A percentile compares a stretch with the other conserved stretches of the same genome.
Conservation (phyloP, 2,329 filamentous ascomycete genomes). For the Pestalotiopsis fici region DNA sequence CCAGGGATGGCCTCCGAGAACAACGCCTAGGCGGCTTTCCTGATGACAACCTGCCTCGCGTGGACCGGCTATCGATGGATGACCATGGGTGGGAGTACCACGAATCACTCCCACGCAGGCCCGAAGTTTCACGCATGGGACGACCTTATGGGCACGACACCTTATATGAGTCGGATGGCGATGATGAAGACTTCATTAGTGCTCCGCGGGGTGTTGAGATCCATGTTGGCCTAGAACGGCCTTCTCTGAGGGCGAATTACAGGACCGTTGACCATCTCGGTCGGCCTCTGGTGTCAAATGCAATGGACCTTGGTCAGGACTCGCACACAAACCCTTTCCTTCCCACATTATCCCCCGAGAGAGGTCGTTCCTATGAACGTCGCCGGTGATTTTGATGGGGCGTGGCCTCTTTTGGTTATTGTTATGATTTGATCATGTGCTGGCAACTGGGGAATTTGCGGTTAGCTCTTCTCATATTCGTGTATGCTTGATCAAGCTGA, state of each 20-base stretch:
- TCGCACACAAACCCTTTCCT: background rate
- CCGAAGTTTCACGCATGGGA: background rate
- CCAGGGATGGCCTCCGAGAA: background rate
- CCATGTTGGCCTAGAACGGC: background rate
- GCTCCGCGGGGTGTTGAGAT: background rate
- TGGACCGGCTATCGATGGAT: conserved; percentile 1
- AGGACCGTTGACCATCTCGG: background rate
- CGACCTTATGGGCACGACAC: background rate
- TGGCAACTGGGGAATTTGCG: background rate
- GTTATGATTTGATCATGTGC: background rate
- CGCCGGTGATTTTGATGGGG: background rate
- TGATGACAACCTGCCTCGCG: background rate
- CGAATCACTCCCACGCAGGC: background rate
- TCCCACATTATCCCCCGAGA: background rate
- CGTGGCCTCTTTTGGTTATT: background rate
- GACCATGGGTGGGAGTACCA: background rate
- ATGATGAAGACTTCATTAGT: background rate
- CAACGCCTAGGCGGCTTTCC: background rate
- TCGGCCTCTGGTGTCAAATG: background rate
- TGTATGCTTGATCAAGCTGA: background rate
- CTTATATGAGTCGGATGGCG: background rate
- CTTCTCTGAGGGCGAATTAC: background rate
- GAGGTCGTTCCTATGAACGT: background rate
- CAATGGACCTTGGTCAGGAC: background rate
- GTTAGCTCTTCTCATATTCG: background rate